A percentile compares a stretch with the other conserved stretches of the same genome.
These are phyloP conservation scores for Apiospora aurea DNA, from an alignment of 2,329 filamentous ascomycete genomes.

Conservation along the genomic window DNA sequence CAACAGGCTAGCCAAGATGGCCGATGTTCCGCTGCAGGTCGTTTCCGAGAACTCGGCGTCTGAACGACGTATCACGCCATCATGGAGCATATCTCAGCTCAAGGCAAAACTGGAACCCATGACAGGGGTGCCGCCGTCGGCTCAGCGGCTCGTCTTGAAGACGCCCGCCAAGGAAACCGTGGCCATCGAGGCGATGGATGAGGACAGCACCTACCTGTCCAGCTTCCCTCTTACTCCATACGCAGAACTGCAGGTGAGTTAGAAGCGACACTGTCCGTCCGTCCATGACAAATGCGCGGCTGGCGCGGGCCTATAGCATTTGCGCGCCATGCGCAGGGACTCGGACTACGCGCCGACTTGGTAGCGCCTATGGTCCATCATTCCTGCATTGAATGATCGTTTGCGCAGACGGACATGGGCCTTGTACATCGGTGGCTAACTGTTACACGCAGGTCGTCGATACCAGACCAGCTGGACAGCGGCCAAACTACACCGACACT, in stretches of 20 bases:
- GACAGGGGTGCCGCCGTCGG: conserved; percentile 85
- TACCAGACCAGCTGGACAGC: conserved; percentile 75
- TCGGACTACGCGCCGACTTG: not conserved
- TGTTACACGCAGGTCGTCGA: conserved; percentile 71
- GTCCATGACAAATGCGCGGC: conserved; percentile 7
- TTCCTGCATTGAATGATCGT: not conserved
- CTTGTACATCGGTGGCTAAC: conserved; percentile 33
- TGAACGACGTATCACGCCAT: conserved; percentile 89
- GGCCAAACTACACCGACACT: conserved; percentile 82
- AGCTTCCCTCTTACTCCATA: conserved; percentile 74
- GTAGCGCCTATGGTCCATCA: not conserved
- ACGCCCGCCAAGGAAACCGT: conserved; percentile 66
- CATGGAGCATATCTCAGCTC: conserved; percentile 86
- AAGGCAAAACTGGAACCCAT: conserved; percentile 90
- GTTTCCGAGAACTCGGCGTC: conserved; percentile 79
- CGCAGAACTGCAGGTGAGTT: conserved; percentile 81
- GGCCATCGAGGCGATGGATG: conserved; percentile 72
- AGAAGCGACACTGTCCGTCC: not conserved
- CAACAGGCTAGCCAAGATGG: conserved; percentile 54
- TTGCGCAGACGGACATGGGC: not conserved
- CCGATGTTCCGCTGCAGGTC: conserved; percentile 78
- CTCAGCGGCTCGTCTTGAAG: conserved; percentile 78
- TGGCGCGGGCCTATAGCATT: not conserved
- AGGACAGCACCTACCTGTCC: conserved; percentile 72
- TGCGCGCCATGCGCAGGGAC: not conserved